phyloP scores from a whole-genome alignment of 768 basidiomycete genomes.

The Suillus weaverae region DNA sequence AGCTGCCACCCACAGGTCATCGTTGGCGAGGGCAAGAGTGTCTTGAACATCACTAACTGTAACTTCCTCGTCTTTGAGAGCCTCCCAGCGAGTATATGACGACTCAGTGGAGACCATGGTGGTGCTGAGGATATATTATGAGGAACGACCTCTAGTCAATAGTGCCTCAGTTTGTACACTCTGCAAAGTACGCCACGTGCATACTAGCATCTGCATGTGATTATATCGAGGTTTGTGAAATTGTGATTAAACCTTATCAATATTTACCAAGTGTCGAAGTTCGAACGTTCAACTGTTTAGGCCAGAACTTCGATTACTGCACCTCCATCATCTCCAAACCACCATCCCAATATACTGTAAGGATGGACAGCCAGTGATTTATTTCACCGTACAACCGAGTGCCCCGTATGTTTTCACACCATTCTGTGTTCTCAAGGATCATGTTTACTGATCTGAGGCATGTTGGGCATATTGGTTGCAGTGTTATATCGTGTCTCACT shows the following conservation, averaged over 20 bases:
- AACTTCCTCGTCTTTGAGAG: constrained; percentile 57
- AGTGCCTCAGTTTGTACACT: background rate
- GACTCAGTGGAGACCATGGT: constrained; percentile 40
- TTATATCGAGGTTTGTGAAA: constrained; percentile 2
- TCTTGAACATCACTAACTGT: constrained; percentile 48
- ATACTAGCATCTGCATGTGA: background rate
- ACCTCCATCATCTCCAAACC: background rate
- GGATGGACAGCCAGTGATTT: background rate
- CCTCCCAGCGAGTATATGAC: constrained; percentile 54
- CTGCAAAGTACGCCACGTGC: background rate
- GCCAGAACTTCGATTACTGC: background rate
- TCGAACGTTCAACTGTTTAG: too few relatives aligned
- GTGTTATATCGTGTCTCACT: background rate
- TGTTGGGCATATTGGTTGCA: background rate
- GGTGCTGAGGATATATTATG: background rate
- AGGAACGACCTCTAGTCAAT: background rate
- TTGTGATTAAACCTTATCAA: background rate
- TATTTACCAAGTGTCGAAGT: too few relatives aligned
- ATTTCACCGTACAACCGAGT: background rate
- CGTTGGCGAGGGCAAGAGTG: constrained; percentile 49
- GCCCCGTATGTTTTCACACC: background rate
- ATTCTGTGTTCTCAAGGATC: background rate
- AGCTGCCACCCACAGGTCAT: constrained; percentile 79
- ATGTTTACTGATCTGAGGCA: background rate
- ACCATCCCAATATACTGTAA: background rate